Evolutionary conservation across 1,284 basidiomycete genomes (phyloP).

Genomic region (Xerocomus amazonicus): DNA sequence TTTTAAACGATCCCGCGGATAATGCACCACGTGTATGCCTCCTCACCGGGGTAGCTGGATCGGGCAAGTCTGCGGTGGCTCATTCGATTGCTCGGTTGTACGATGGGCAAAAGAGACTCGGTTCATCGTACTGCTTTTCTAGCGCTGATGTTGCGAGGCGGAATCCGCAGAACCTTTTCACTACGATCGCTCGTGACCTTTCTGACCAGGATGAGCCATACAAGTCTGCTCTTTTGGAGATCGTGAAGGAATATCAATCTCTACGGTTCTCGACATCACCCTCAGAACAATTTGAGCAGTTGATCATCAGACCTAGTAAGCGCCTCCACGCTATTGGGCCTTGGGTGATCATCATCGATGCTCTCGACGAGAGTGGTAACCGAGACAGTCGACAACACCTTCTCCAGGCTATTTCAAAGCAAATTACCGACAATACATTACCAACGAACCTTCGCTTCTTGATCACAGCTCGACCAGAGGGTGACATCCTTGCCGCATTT

Average conservation of each 20-base stretch:
- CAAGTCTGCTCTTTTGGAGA: constrained; percentile 10
- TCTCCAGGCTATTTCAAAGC: too few relatives aligned
- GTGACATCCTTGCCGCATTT: neutral
- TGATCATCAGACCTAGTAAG: constrained; percentile 17
- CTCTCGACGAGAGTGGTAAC: constrained; percentile 11
- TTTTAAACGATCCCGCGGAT: constrained; percentile 13
- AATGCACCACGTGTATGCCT: constrained; percentile 17
- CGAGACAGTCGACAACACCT: neutral
- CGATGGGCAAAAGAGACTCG: constrained; percentile 19
- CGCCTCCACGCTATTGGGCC: constrained; percentile 17
- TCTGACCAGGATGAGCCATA: constrained; percentile 22
- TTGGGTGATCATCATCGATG: constrained; percentile 17
- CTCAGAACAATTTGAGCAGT: constrained; percentile 14
- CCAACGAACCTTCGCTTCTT: neutral
- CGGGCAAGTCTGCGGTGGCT: constrained; percentile 20
- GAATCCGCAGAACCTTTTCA: constrained; percentile 25
- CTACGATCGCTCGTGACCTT: constrained; percentile 21
- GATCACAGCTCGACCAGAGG: neutral
- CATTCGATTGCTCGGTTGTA: constrained; percentile 25
- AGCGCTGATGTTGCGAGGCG: too few relatives aligned
- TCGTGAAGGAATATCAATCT: constrained; percentile 17
- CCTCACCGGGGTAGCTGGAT: constrained; percentile 23
- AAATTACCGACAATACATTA: neutral
- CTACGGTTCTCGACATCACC: constrained; percentile 17
- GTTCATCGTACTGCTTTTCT: constrained; percentile 22